Conservation (phyloP, 495 filamentous ascomycete species). For the Podospora tetraspora region DNA sequence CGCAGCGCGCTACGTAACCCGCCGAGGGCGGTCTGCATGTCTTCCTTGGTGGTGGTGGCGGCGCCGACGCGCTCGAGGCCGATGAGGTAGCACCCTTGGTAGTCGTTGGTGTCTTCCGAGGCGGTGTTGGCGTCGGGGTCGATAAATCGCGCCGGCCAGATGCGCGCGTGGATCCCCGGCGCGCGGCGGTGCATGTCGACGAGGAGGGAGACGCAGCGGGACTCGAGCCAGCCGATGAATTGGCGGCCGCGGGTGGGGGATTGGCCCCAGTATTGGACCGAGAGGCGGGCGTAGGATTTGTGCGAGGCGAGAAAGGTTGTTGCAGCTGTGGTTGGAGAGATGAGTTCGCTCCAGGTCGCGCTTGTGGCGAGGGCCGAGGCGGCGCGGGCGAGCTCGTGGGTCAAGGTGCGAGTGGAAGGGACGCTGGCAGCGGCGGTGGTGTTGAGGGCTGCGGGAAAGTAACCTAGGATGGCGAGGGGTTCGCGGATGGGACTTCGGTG, state of each 20-base stretch:
- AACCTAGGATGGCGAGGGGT: constrained; percentile 52
- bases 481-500: constrained; percentile 43
- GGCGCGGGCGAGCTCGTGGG: constrained; percentile 43
- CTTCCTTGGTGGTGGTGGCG: constrained; percentile 26
- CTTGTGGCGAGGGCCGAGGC: constrained; percentile 25
- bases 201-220: constrained; percentile 44
- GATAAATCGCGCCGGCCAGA: constrained; percentile 55
- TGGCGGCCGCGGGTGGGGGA: constrained; percentile 39
- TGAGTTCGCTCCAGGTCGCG: constrained; percentile 40
- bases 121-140: constrained; percentile 4
- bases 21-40: constrained; percentile 26
- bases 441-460: constrained; percentile 50
- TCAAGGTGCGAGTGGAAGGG: constrained; percentile 42
- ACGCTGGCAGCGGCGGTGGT: constrained; percentile 45
- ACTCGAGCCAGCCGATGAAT: constrained; percentile 53
- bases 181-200: constrained; percentile 46
- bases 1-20: constrained; percentile 37
- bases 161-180: constrained; percentile 43
- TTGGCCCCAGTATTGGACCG: constrained; percentile 52
- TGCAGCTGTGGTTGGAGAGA: constrained; percentile 22
- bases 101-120: constrained; percentile 29
- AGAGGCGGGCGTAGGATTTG: constrained; percentile 47
- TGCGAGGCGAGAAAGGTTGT: constrained; percentile 43
- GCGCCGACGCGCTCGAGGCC: constrained; percentile 40
- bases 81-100: constrained; percentile 52